Conservation (phyloP, 257 asterid species). For the Agastache rugosa region DNA sequence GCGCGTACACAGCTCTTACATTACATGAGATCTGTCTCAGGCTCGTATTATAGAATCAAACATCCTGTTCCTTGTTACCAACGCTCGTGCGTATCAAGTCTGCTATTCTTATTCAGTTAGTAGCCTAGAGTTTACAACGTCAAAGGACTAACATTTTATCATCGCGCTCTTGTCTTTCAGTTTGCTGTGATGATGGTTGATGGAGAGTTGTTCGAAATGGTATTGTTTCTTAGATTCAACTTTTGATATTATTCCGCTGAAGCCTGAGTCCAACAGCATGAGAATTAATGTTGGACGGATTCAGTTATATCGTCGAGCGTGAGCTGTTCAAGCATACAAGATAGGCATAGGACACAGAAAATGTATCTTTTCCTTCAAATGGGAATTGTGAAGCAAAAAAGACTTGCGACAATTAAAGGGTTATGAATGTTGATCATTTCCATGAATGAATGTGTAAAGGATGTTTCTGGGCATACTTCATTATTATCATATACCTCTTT, state of each 20-base stretch:
- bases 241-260: constrained; percentile 24
- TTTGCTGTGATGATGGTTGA: constrained; percentile 16
- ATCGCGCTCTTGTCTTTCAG: constrained; percentile 25
- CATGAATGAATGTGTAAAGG: constrained; percentile 12
- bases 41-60: neutral
- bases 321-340: constrained; percentile 18
- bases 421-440: neutral
- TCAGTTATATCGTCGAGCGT: constrained; percentile 6
- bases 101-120: neutral
- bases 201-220: constrained; percentile 10
- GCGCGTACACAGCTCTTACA: neutral
- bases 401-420: constrained; percentile 5
- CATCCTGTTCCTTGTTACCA: neutral
- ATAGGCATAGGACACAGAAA: constrained; percentile 32
- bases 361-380: constrained; percentile 6
- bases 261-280: constrained; percentile 15
- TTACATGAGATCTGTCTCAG: neutral
- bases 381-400: constrained; percentile 30
- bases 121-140: neutral
- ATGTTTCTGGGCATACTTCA: constrained; percentile 14
- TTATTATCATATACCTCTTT: neutral
- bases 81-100: neutral
- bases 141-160: neutral
- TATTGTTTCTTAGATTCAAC: constrained; percentile 25
- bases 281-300: constrained; percentile 10